Conservation (phyloP, 768 basidiomycete genomes). For the Suillus americanus region DNA sequence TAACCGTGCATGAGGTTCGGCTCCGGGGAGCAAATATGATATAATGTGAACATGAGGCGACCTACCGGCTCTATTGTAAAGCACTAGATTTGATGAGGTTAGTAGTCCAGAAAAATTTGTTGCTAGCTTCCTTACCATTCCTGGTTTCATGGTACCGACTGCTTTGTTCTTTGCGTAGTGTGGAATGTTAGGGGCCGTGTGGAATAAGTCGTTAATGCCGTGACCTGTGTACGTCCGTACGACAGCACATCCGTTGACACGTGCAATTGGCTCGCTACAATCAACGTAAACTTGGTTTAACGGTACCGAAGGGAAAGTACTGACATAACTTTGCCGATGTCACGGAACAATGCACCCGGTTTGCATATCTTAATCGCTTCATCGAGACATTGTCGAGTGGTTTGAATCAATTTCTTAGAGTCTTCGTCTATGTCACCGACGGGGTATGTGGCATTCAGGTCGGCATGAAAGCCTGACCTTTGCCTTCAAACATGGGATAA, state of each 20-base stretch:
- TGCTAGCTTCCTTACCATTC: slow-evolving; percentile 63
- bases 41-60: slow-evolving; percentile 5
- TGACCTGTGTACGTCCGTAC: slow-evolving; percentile 93
- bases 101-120: background rate
- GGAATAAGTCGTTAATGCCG: slow-evolving; percentile 86
- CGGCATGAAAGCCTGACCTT: slow-evolving; percentile 78
- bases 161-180: slow-evolving; percentile 96
- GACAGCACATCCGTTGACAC: slow-evolving; percentile 81
- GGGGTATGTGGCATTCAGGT: slow-evolving; percentile 92
- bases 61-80: slow-evolving; percentile 82
- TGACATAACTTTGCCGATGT: slow-evolving; percentile 84
- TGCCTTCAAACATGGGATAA: slow-evolving; percentile 4
- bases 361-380: slow-evolving; percentile 92
- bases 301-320: slow-evolving; percentile 27
- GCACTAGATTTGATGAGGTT: slow-evolving; percentile 33
- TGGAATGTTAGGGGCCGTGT: slow-evolving; percentile 82
- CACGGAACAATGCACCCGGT: slow-evolving; percentile 87
- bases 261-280: slow-evolving; percentile 81
- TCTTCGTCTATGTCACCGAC: slow-evolving; percentile 86
- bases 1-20: slow-evolving; percentile 13
- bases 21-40: background rate
- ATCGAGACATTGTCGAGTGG: slow-evolving; percentile 81
- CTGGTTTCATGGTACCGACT: slow-evolving; percentile 88
- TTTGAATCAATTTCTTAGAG: slow-evolving; percentile 76
- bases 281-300: slow-evolving; percentile 12